Evolutionary conservation across 2,329 filamentous ascomycete species (phyloP), one percentile per base, ranked within the genome.

Genomic region (Shiraia sp.): DNA sequence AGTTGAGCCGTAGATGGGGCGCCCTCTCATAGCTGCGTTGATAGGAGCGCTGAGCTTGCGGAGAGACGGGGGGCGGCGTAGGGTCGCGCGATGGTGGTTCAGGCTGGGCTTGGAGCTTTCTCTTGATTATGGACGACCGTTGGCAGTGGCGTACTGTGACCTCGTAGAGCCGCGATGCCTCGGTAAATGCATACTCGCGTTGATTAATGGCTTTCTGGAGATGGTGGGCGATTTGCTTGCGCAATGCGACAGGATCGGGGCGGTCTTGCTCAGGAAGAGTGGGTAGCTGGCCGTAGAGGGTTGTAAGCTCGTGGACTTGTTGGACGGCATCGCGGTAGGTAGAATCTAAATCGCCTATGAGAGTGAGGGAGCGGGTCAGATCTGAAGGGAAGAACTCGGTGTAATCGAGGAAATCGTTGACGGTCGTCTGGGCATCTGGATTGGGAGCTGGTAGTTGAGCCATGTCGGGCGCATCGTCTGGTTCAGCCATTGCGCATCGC

Each of bases 371-470:
- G 56, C 82, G 81, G 44, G 79, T 75, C 16, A 86, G 72, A 61
- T 85, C 82, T 8, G 82, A 80, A 24, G 82, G 82, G 42, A 84
- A 82, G 72, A 83, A 84, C 68, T 86, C 82, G 49, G 82, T 86
- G 68, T 85, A 86, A 65, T 85, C 81, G 44, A 85, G 79, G 65
- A 82, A 86, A 65, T 86, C 82, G 51, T 81, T 83, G 32, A 86
- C 79, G 17, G 82, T 84, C 24, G 81, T 79, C 61, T 85, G 81
- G 42, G 81, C 79, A 59, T 86, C 82, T 24, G 82, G 82, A 59
- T 85, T 81, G 40, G 77, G 75, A 37, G 76, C 73, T 16, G 74
- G 72, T 27, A n/a, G n/a, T n/a, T 52, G 49, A 26, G 63, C 53
- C 53, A 56, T 55, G 14, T 66, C 65, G 45, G 56, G 57, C 48